Evolutionary conservation across 305 asterid genomes (phyloP), one percentile per base, ranked within the genome.

Genomic region (Solanum hybrid): DNA sequence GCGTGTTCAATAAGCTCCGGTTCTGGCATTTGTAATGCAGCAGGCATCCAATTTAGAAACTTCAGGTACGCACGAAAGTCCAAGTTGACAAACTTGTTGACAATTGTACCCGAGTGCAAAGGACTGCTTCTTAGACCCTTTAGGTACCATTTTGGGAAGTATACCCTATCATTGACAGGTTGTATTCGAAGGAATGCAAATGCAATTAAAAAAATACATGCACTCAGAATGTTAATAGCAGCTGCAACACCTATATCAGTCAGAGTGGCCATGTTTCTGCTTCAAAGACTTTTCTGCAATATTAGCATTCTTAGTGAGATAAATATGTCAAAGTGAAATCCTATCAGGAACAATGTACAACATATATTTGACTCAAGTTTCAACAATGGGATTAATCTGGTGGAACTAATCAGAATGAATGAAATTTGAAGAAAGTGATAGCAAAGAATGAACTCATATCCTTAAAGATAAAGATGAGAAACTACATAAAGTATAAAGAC

Each of bases 121-220:
- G 99, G 99, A 87, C 95, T 96, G 90, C 89, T 89, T 89, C 99
- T 94, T 92, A 96, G 91, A 36, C 99, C 98, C 93, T 92, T 95
- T 83, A 96, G 95, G 91, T 97, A 97, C 99, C 99, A 97, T 94
- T 97, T 97, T 4, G 99, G 99, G 91, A 97, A 97, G 92, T 96
- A 97, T 37, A 97, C 98, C 91, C 99, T 90, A 91, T 97, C 99
- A 73, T 97, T 97, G 75, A 96, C 90, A 1, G 99, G 99, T 94
- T 97, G 99, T 88, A 97, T 94, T 92, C 99, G 93, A 85, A 97
- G 95, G 89, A 97, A 79, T 38, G 99, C 99, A 91, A 97, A 97
- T 80, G 97, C 98, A 88, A 96, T 85, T 70, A 97, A 96, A 92
- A 97, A 97, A 72, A 94, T 61, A 89, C 96, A 83, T 22, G 99